Percentiles rank a stretch among this genome's conserved stretches.
Evolutionary conservation across 2,329 filamentous ascomycete species (phyloP).

Genomic region (Metarhizium robertsii): DNA sequence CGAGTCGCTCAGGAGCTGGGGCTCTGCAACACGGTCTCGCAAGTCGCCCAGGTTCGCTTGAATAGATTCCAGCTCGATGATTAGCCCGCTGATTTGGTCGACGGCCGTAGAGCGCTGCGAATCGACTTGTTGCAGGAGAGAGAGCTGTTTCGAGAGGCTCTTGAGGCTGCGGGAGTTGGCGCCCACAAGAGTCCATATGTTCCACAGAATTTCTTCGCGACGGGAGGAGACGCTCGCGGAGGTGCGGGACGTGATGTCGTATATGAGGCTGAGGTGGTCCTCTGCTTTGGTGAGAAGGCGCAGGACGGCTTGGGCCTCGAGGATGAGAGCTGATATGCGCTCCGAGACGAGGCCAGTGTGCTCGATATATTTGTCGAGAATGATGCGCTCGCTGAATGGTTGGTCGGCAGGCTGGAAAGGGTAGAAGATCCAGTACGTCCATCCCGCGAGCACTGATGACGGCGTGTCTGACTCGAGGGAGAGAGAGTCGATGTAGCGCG

Average conservation of each 20-base stretch:
- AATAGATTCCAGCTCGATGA: slow-evolving; percentile 67
- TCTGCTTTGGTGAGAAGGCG: slow-evolving; percentile 58
- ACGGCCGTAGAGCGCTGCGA: slow-evolving; percentile 56
- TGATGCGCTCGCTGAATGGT: slow-evolving; percentile 39
- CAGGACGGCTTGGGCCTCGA: slow-evolving; percentile 61
- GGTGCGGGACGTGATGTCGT: slow-evolving; percentile 57
- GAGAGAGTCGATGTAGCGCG: slow-evolving; percentile 57
- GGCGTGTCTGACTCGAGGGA: slow-evolving; percentile 24
- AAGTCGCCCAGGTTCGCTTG: slow-evolving; percentile 62
- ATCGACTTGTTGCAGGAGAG: slow-evolving; percentile 56
- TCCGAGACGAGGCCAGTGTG: slow-evolving; percentile 63
- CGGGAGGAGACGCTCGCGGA: slow-evolving; percentile 46
- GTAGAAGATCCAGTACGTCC: slow-evolving; percentile 38
- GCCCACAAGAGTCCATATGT: slow-evolving; percentile 66
- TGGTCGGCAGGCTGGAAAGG: slow-evolving; percentile 53
- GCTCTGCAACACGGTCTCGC: slow-evolving; percentile 58
- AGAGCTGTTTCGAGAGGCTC: slow-evolving; percentile 53
- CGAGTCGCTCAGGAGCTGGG: slow-evolving; percentile 46
- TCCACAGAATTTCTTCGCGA: slow-evolving; percentile 57
- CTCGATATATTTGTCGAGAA: slow-evolving; percentile 66
- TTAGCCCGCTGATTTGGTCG: slow-evolving; percentile 56
- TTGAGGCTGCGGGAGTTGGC: slow-evolving; percentile 53
- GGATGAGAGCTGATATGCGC: slow-evolving; percentile 57
- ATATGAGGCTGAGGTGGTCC: slow-evolving; percentile 59
- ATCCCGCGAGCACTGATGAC: slow-evolving; percentile 28